phyloP scores from a whole-genome alignment of 2,329 filamentous ascomycete genomes.

The Cladosporium sp. region DNA sequence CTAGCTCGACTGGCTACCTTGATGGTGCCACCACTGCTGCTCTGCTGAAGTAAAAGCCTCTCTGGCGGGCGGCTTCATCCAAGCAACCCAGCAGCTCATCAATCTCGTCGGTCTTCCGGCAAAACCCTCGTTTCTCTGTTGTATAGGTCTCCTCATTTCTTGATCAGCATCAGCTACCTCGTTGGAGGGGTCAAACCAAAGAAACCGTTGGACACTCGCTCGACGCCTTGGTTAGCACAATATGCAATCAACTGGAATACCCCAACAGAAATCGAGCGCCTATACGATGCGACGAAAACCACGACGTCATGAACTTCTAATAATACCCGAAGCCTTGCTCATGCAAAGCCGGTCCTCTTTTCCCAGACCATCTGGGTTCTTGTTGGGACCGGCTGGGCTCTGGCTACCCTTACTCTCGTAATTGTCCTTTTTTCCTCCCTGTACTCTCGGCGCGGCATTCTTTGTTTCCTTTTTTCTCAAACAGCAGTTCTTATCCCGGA shows the following conservation, averaged over 20 bases:
- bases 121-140: constrained; percentile 3
- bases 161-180: constrained; percentile 1
- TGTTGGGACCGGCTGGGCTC: neutral
- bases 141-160: neutral
- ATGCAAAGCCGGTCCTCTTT: neutral
- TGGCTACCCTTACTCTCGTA: constrained; percentile 10
- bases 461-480: neutral
- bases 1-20: neutral
- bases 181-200: constrained; percentile 2
- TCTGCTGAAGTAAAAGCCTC: constrained; percentile 1
- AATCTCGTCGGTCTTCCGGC: neutral
- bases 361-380: neutral
- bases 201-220: constrained; percentile 11
- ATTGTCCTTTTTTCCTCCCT: neutral
- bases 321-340: constrained; percentile 11
- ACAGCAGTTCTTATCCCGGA: constrained; percentile 1
- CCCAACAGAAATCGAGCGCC: neutral
- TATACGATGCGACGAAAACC: neutral
- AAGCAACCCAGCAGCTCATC: neutral
- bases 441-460: neutral
- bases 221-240: constrained; percentile 7
- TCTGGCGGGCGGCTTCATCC: neutral
- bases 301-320: constrained; percentile 7
- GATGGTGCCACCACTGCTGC: neutral
- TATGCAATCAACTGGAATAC: neutral